phyloP scores from a whole-genome alignment of 768 basidiomycete species.

The Gloeophyllum trabeum region DNA sequence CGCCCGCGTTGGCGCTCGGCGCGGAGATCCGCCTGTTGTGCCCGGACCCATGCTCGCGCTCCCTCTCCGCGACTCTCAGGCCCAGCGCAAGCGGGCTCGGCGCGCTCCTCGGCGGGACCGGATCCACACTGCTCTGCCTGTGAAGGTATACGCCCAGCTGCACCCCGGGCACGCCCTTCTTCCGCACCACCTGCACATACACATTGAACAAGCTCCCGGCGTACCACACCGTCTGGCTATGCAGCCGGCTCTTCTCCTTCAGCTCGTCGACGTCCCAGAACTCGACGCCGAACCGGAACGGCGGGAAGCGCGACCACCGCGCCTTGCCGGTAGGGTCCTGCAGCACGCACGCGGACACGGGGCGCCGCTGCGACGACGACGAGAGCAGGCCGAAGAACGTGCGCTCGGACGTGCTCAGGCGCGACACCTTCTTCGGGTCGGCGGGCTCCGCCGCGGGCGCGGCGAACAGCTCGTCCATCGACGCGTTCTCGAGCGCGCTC shows the following conservation, averaged over 20 bases:
- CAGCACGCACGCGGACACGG: conserved; percentile 28
- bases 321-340: conserved; percentile 30
- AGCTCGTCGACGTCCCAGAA: conserved; percentile 81
- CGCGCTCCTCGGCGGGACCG: conserved; percentile 61
- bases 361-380: conserved; percentile 23
- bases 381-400: conserved; percentile 53
- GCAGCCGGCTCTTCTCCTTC: conserved; percentile 74
- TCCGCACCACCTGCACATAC: conserved; percentile 80
- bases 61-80: neutral
- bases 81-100: conserved; percentile 31
- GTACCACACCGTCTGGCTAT: conserved; percentile 84
- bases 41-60: neutral
- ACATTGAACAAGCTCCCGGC: conserved; percentile 84
- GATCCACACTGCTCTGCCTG: conserved; percentile 72
- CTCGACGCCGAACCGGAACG: conserved; percentile 79
- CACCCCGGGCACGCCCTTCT: conserved; percentile 47
- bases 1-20: neutral
- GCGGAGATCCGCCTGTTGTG: neutral
- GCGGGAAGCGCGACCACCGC: conserved; percentile 64
- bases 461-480: conserved; percentile 67
- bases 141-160: conserved; percentile 88
- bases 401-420: conserved; percentile 27
- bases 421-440: conserved; percentile 15
- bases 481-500: conserved; percentile 34
- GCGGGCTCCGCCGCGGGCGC: conserved; percentile 14